These are phyloP conservation scores for Lachancea kluyveri DNA, from an alignment of 805 yeast species.

Conservation along the genomic window DNA sequence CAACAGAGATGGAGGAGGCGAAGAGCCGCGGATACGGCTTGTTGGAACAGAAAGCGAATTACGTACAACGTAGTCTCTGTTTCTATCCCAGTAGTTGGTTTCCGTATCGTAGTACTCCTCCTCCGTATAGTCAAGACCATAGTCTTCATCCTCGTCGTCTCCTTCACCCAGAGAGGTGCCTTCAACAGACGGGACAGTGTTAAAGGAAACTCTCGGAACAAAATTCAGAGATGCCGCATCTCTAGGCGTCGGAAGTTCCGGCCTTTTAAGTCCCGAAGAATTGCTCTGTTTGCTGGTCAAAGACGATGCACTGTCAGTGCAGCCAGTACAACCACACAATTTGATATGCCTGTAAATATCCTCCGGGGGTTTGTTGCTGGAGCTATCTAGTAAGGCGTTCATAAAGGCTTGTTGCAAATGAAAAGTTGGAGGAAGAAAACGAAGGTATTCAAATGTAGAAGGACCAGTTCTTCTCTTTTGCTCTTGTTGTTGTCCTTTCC, in stretches of 20 bases:
- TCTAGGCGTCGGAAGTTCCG: too few species aligned
- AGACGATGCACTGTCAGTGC: too few species aligned
- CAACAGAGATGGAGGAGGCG: slow-evolving; percentile 8
- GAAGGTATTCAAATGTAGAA: too few species aligned
- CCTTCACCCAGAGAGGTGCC: slow-evolving; percentile 17
- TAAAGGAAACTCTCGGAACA: slow-evolving; percentile 28
- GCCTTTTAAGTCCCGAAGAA: too few species aligned
- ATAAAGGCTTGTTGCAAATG: too few species aligned
- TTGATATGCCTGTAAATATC: background rate
- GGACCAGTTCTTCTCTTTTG: too few species aligned
- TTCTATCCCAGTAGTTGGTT: slow-evolving; percentile 12
- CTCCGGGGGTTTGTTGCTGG: background rate
- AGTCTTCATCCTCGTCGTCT: slow-evolving; percentile 24
- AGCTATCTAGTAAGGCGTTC: too few species aligned
- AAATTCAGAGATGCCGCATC: background rate
- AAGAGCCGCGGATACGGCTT: slow-evolving; percentile 6
- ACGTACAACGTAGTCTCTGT: too few species aligned
- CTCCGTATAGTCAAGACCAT: slow-evolving; percentile 25
- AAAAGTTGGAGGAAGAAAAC: too few species aligned
- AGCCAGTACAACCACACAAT: too few species aligned
- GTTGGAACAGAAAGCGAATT: slow-evolving; percentile 3
- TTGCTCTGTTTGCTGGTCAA: too few species aligned
- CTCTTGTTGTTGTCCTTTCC: too few species aligned
- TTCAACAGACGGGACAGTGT: slow-evolving; percentile 27
- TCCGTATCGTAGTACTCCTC: slow-evolving; percentile 32